Base-by-base conservation (phyloP, 192 early-diverging fungal genomes). In the Linnemannia hyalina region DNA sequence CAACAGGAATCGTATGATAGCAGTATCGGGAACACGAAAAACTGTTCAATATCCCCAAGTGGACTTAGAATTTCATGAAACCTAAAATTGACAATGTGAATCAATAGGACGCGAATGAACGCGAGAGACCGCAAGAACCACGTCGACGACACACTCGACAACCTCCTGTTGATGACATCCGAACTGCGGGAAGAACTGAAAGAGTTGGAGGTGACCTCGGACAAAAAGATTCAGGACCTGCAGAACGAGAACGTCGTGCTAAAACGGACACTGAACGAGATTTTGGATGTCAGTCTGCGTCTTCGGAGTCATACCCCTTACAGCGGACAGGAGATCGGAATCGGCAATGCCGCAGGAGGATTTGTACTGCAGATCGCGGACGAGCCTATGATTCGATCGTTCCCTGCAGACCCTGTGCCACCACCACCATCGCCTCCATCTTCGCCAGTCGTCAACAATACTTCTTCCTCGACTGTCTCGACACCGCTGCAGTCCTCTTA, bases 141-240 rank as follows among this genome's bases (percentile, higher is more conserved):
- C 36, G 78, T 92, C 26, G 90, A 92, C 38, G 89, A 90, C 44
- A 90, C 92, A 36, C 75, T 96, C 10, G 93, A 93, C 26, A 88
- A 83, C 11, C 76, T 96, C 41, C 88, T 94, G 71, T 52, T 79
- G 57, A 80, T 88, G 4, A 84, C 89, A 38, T 29, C 16, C 1
- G 84, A 88, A 69, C 70, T 91, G 36, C 85, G 76, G 6, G 90
- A 92, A 47, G 81, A 87, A 11, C 44, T 95, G 55, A 82, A 90
- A 40, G 70, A 81, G 11, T 73, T 86, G 8, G 57, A 68, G 38
- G 36, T 75, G 3, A 35, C 77, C 1, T 77, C 88, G 36, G 75
- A 81, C 42, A 36, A 81, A 26, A 82, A 80, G 49, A 74, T 93
- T 36, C 77, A 90, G 5, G 89, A 89, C 13, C 57, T 91, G 18